Evolutionary conservation across 208 protist species (phyloP).

Genomic region (Acanthamoeba sp.): DNA sequence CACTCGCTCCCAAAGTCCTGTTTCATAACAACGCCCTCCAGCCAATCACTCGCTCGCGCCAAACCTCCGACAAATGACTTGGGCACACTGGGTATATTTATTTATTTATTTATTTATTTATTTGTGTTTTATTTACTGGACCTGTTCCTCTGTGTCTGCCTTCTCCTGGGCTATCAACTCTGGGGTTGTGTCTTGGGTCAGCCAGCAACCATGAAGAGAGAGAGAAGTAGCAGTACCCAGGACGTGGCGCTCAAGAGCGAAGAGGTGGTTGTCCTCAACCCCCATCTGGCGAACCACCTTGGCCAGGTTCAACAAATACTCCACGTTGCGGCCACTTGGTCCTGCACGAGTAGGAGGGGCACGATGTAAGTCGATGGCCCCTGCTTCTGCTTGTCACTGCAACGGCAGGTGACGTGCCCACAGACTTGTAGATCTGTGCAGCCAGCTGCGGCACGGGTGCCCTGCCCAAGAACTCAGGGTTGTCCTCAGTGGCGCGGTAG

Average conservation of each 20-base stretch:
- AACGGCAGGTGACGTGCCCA: background rate
- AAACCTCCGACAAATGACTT: too few species aligned
- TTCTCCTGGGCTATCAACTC: background rate
- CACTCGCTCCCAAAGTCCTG: background rate
- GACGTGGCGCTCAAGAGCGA: conserved; percentile 17
- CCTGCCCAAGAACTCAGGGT: conserved; percentile 56
- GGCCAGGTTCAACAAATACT: background rate
- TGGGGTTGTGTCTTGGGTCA: too few species aligned
- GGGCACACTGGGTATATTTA: too few species aligned
- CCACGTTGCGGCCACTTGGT: background rate
- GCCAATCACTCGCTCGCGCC: too few species aligned
- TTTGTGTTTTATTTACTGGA: background rate
- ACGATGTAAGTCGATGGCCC: background rate
- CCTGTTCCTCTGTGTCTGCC: background rate
- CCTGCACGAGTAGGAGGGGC: background rate
- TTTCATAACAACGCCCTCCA: too few species aligned
- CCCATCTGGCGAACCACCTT: conserved; percentile 29
- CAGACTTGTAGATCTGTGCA: conserved; percentile 58
- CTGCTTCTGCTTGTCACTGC: too few species aligned
- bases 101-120: too few species aligned
- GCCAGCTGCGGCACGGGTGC: conserved; percentile 27
- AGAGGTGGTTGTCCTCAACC: conserved; percentile 29
- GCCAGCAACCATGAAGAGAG: too few species aligned
- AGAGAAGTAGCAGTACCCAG: background rate
- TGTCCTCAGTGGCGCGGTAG: conserved; percentile 53